Base-by-base conservation (phyloP, 371 early-diverging fungal genomes). In the Mortierella sp. region DNA sequence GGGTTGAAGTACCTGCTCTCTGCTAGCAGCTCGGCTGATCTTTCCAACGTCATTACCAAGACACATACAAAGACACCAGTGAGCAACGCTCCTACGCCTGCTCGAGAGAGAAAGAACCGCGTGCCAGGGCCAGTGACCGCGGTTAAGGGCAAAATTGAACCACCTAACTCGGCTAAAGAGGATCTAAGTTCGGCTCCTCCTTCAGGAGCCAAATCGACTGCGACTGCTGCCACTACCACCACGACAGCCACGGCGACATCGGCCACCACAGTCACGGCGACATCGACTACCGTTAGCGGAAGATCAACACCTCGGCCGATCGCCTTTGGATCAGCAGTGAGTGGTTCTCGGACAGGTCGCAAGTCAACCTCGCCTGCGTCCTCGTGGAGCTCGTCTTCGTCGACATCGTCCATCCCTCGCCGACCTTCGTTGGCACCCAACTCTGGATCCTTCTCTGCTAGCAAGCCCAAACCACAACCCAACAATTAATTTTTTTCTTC, bases 1-100 rank as follows among this genome's bases (percentile, higher is more conserved):
- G 84, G 84, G 13, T 74, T 84, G 70, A 81, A 81, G 55, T 85
- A 81, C 50, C 44, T 85, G 11, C 75, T 85, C 16, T 85, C 80
- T 16, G 85, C 85, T 52, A 71, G 82, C 38, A 81, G 82, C 50
- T 77, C 77, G 65, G 76, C 85, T 1, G 85, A 85, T 76, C 82
- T 85, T 48, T 79, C 81, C 16, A 85, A 81, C 71, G 85, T 85
- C 57, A 79, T 85, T 55, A 85, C 85, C 21, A 80, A 81, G 54
- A 77, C 84, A 13, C 78, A 81, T n/a, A 68, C 81, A 34, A 80
- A 80, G 52, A 38, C 81, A 1, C 57, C 80, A 42, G 21, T 58
- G 3, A 48, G 72, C 54, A 60, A 28, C 6, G 45, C 24, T 14
- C 47, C 81, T 21, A 11, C 60, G n/a, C 50, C 60, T 8, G n/a